phyloP scores from a whole-genome alignment of 2,329 filamentous ascomycete genomes.

The Cladosporium oxysporum region DNA sequence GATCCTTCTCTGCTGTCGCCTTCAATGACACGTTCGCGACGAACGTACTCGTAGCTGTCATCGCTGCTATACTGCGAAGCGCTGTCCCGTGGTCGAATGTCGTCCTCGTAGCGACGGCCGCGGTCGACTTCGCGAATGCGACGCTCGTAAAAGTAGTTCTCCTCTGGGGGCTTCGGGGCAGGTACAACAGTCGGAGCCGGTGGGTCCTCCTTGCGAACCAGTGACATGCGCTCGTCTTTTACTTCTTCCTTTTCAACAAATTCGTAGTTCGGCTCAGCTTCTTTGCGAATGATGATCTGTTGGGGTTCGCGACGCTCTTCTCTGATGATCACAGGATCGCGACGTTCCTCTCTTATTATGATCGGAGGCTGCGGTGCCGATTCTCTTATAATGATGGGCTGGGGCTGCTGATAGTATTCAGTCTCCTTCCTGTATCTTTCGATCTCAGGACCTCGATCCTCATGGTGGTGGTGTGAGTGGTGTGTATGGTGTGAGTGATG shows the following conservation, averaged over 20 bases:
- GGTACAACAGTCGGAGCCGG: constrained; percentile 35
- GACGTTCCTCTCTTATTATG: constrained; percentile 57
- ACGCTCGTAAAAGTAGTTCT: constrained; percentile 64
- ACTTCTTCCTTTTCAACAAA: constrained; percentile 60
- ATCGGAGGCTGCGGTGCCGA: constrained; percentile 48
- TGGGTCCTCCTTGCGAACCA: constrained; percentile 44
- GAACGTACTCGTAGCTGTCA: constrained; percentile 62
- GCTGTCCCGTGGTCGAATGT: constrained; percentile 55
- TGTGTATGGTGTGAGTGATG: constrained; percentile 45
- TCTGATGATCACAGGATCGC: constrained; percentile 49
- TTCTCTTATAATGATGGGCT: constrained; percentile 54
- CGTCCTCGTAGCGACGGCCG: constrained; percentile 44
- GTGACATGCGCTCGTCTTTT: constrained; percentile 47
- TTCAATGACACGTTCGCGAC: constrained; percentile 46
- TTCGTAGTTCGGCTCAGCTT: constrained; percentile 59
- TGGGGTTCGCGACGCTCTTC: constrained; percentile 49
- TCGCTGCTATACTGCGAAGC: constrained; percentile 60
- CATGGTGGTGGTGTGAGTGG: constrained; percentile 41
- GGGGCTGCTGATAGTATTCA: constrained; percentile 53
- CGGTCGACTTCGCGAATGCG: constrained; percentile 57
- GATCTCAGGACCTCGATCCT: constrained; percentile 47
- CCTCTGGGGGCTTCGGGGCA: constrained; percentile 43
- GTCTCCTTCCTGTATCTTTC: constrained; percentile 55
- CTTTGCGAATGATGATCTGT: constrained; percentile 51
- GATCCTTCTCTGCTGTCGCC: constrained; percentile 36